phyloP scores from a whole-genome alignment of 495 filamentous ascomycete genomes.

The Podospora tetraspora region DNA sequence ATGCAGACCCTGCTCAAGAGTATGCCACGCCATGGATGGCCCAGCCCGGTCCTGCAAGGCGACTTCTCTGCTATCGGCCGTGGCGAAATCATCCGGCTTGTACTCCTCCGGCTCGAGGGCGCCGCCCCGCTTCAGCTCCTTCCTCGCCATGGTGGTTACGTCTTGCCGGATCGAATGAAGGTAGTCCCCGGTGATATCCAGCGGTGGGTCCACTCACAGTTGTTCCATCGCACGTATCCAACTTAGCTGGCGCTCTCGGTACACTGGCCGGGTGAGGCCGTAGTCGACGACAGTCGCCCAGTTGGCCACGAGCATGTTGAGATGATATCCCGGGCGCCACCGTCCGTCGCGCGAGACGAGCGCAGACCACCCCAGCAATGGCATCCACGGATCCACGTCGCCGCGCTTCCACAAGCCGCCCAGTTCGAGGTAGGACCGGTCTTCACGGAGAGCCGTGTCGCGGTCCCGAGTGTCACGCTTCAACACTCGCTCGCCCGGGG shows the following conservation, averaged over 20 bases:
- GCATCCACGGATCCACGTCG: neutral
- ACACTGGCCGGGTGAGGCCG: neutral
- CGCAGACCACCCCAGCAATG: neutral
- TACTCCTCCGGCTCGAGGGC: neutral
- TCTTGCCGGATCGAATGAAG: neutral
- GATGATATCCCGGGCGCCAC: neutral
- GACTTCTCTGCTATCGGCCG: neutral
- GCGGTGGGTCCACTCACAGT: neutral
- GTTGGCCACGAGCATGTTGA: conserved; percentile 4
- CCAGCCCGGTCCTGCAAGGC: conserved; percentile 1
- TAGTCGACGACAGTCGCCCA: conserved; percentile 3
- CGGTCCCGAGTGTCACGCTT: neutral
- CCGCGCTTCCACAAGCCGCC: neutral
- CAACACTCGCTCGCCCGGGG: neutral
- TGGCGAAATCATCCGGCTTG: neutral
- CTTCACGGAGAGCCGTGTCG: neutral
- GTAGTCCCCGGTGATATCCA: neutral
- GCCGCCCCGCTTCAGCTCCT: neutral
- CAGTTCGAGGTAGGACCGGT: neutral
- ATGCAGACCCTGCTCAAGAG: neutral
- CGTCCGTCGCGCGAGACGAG: neutral
- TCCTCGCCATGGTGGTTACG: neutral
- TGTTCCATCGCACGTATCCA: neutral
- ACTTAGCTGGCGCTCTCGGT: neutral
- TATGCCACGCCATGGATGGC: neutral